These are phyloP conservation scores for Lachancea mirantina DNA, from an alignment of 805 yeast genomes.

Conservation along the genomic window DNA sequence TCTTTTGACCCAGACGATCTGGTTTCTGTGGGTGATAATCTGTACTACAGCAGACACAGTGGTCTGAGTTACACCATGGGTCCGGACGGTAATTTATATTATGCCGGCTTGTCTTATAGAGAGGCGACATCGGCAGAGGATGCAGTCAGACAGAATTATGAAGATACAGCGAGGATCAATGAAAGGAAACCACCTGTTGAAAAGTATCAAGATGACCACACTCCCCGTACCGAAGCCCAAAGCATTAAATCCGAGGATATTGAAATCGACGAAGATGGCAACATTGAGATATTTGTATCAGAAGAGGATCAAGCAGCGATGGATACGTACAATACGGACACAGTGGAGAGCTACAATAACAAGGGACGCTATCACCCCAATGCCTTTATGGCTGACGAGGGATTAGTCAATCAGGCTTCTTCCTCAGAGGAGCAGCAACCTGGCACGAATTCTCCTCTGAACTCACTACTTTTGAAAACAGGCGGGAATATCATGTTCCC, in stretches of 20 bases:
- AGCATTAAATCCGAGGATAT: conserved; percentile 14
- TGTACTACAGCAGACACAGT: conserved; percentile 16
- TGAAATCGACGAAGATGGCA: conserved; percentile 20
- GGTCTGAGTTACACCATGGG: conserved; percentile 21
- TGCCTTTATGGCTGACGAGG: no score
- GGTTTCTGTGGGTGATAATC: conserved; percentile 14
- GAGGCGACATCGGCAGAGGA: conserved; percentile 1
- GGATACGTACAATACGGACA: conserved; percentile 10
- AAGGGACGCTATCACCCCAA: conserved; percentile 15
- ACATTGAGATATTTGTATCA: conserved; percentile 9
- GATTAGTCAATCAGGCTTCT: no score
- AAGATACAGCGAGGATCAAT: not conserved
- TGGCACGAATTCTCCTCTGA: no score
- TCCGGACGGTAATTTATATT: conserved; percentile 22
- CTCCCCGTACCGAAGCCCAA: conserved; percentile 2
- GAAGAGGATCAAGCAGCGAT: conserved; percentile 5
- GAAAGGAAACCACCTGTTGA: not conserved
- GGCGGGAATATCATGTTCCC: not conserved
- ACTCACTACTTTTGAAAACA: no score
- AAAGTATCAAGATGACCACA: not conserved
- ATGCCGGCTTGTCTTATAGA: conserved; percentile 13
- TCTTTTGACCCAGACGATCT: conserved; percentile 11
- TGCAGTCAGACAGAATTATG: no score
- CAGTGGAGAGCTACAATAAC: conserved; percentile 19
- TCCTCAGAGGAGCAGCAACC: not conserved